Percentiles rank a stretch among this genome's conserved stretches.
Conservation (phyloP, 192 early-diverging fungal genomes). For the Umbelopsis sp. region DNA sequence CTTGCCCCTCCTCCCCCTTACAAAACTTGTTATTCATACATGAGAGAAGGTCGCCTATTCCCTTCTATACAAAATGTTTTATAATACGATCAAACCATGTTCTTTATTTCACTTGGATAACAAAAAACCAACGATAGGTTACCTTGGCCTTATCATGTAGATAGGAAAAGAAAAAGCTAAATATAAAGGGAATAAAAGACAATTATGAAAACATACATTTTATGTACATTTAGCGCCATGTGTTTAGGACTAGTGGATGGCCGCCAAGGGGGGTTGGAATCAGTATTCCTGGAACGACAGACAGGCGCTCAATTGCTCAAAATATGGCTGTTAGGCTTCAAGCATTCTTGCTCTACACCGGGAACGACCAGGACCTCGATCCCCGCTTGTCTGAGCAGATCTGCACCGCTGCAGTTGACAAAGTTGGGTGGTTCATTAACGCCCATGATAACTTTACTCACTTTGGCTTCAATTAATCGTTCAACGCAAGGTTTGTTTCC, state of each 20-base stretch:
- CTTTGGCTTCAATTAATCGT: constrained; percentile 68
- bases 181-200: neutral
- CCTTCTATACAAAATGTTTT: too few relatives aligned
- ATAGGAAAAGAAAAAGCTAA: constrained; percentile 5
- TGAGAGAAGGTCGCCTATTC: too few relatives aligned
- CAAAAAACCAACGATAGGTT: neutral
- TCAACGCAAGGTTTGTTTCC: constrained; percentile 78
- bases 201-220: neutral
- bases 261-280: too few relatives aligned
- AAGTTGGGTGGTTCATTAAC: constrained; percentile 87
- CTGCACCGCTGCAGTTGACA: constrained; percentile 78
- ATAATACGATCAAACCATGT: constrained; percentile 7
- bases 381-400: constrained; percentile 66
- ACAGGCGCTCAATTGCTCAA: neutral
- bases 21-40: too few relatives aligned
- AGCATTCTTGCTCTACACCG: constrained; percentile 73
- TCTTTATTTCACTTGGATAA: neutral
- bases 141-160: neutral
- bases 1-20: too few relatives aligned
- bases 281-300: too few relatives aligned
- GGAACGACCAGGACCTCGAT: constrained; percentile 76
- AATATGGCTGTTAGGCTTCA: constrained; percentile 74
- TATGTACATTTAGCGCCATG: too few relatives aligned
- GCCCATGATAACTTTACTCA: constrained; percentile 83
- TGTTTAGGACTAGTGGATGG: too few relatives aligned